Conservation (phyloP, 2,329 filamentous ascomycete genomes). For the Metarhizium sp. region DNA sequence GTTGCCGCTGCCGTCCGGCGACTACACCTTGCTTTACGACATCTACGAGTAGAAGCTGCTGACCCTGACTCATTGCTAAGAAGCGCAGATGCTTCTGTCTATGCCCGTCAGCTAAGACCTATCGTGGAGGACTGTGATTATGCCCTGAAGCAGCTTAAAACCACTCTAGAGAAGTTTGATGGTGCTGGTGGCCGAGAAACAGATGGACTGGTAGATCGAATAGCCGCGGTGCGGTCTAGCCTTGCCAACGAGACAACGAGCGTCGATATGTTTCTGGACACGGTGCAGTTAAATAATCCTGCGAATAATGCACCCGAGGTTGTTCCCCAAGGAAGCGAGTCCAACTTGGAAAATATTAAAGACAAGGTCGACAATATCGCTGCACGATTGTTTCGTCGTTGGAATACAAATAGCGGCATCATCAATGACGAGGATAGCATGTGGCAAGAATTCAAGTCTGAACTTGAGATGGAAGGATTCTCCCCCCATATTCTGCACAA, state of each 20-base stretch:
- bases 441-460: slow-evolving; percentile 50
- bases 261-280: slow-evolving; percentile 48
- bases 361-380: slow-evolving; percentile 52
- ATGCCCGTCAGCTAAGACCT: slow-evolving; percentile 38
- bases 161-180: slow-evolving; percentile 39
- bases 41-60: slow-evolving; percentile 48
- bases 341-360: slow-evolving; percentile 44
- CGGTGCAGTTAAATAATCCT: slow-evolving; percentile 42
- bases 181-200: slow-evolving; percentile 18
- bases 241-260: slow-evolving; percentile 42
- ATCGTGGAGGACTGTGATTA: slow-evolving; percentile 47
- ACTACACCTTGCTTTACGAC: slow-evolving; percentile 46
- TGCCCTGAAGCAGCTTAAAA: slow-evolving; percentile 44
- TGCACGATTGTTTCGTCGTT: slow-evolving; percentile 35
- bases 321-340: slow-evolving; percentile 25
- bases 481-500: slow-evolving; percentile 42
- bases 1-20: slow-evolving; percentile 40
- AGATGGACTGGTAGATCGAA: slow-evolving; percentile 24
- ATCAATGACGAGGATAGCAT: slow-evolving; percentile 39
- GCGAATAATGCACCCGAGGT: slow-evolving; percentile 24
- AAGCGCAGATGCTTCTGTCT: slow-evolving; percentile 29
- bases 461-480: slow-evolving; percentile 50
- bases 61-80: slow-evolving; percentile 48
- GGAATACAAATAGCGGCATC: slow-evolving; percentile 25
- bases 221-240: slow-evolving; percentile 34